phyloP scores from a whole-genome alignment of 139 green algal genomes.

The Micractinium conductrix region DNA sequence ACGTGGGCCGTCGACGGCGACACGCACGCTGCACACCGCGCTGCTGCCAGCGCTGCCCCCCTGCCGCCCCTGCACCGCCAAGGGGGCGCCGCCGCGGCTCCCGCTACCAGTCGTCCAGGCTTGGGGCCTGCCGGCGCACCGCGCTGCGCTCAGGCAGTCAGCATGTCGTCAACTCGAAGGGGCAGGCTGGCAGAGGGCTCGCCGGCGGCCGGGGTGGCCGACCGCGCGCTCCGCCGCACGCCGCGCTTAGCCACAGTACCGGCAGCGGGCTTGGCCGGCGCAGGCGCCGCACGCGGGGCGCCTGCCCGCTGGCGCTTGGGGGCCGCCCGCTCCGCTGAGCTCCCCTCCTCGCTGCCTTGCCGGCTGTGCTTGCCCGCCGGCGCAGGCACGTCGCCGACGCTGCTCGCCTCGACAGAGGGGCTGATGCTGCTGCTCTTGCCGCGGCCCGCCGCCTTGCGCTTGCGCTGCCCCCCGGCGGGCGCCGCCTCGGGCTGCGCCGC shows the following conservation, averaged over 20 bases:
- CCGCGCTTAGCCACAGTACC: not conserved
- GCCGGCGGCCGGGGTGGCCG: not conserved
- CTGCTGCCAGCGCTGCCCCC: too few species aligned
- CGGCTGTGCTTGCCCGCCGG: constrained; percentile 1
- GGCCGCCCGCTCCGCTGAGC: not conserved
- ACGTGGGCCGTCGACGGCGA: too few species aligned
- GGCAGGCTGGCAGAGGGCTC: not conserved
- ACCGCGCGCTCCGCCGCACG: not conserved
- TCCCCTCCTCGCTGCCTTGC: not conserved
- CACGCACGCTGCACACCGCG: too few species aligned
- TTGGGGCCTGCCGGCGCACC: too few species aligned
- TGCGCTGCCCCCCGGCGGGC: not conserved
- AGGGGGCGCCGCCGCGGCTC: too few species aligned
- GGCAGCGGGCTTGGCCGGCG: too few species aligned
- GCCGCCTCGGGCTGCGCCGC: not conserved
- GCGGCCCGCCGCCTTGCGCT: not conserved
- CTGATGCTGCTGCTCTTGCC: not conserved
- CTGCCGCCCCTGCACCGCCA: too few species aligned
- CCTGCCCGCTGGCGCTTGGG: not conserved
- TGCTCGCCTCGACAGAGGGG: not conserved
- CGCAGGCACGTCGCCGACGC: not conserved
- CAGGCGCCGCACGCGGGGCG: not conserved
- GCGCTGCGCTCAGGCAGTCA: not conserved
- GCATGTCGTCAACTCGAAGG: constrained; percentile 21
- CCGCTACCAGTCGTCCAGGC: too few species aligned